Evolutionary conservation across 2,329 filamentous ascomycete species (phyloP), one percentile per base, ranked within the genome.

Genomic region (Paradendryphiella salina): DNA sequence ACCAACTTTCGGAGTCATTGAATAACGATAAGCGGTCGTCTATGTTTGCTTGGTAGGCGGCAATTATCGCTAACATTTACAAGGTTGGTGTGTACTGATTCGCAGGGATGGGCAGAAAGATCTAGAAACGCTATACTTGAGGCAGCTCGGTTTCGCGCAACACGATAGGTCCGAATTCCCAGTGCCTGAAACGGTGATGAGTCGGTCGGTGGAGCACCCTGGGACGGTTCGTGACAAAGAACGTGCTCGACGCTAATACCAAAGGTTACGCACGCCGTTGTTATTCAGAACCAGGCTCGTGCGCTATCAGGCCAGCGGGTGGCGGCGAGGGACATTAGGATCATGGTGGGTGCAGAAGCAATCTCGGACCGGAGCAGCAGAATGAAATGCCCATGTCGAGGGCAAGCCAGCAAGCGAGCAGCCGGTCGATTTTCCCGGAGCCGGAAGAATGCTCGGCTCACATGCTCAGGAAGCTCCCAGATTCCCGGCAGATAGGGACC

Each of bases 141-240:
- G 61, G 65, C 65, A 66, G 46, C 57, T 29, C 40, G 39, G 32
- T 62, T 66, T 60, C 31, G 42, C 15, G 46, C 14, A 33, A 49
- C 46, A 17, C 58, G 53, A 68, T 67, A 60, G 60, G 66, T 50
- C 55, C 15, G 55, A 59, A 68, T 61, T 57, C 54, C 54, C 57
- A 64, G 43, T 68, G 66, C 65, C 65, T 69, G 61, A 59, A 60
- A 61, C 60, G 51, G 55, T 47, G 48, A 57, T 46, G 50, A 58
- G 45, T 47, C 50, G 48, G 41, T 33, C 42, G 46, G 55, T 57
- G 50, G 40, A 56, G 32, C 34, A 44, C 21, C 37, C 29, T 38
- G 35, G 36, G 50, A 52, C 47, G 48, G 57, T 46, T 60, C 43
- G 49, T 45, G 48, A 52, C 45, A 41, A 50, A 46, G 59, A 56